Evolutionary conservation across 1,139 yeast species (phyloP).

Genomic region (Ogataea hybrid): DNA sequence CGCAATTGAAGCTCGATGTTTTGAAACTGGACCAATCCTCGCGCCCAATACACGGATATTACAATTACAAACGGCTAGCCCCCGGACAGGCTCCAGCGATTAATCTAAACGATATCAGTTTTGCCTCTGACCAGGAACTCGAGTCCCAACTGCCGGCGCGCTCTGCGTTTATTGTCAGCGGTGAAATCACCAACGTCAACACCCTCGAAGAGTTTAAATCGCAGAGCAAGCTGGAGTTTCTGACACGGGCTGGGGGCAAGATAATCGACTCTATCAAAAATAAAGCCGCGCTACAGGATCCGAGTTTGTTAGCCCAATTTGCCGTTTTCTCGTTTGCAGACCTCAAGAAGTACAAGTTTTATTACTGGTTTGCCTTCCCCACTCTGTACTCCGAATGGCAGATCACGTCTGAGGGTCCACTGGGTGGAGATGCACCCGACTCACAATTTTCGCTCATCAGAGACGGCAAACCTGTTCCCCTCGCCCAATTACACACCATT

Average conservation of each 20-base stretch:
- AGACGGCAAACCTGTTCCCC: no score
- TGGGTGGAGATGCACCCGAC: constrained; percentile 12
- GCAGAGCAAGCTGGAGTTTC: constrained; percentile 56
- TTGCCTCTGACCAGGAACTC: constrained; percentile 31
- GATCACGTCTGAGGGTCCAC: constrained; percentile 5
- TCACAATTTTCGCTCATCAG: constrained; percentile 4
- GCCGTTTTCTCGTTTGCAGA: constrained; percentile 75
- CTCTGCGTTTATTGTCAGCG: constrained; percentile 23
- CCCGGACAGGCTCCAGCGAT: constrained; percentile 44
- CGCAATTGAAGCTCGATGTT: constrained; percentile 64
- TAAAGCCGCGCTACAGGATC: constrained; percentile 36
- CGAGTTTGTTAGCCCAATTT: constrained; percentile 46
- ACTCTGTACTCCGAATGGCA: constrained; percentile 49
- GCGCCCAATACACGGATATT: constrained; percentile 40
- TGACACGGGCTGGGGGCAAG: constrained; percentile 44
- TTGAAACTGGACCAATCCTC: constrained; percentile 57
- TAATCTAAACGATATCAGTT: constrained; percentile 38
- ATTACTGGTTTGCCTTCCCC: constrained; percentile 89
- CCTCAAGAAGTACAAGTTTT: constrained; percentile 81
- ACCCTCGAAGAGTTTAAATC: constrained; percentile 82
- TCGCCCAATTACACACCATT: background rate
- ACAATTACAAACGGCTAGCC: constrained; percentile 43
- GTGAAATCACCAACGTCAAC: constrained; percentile 58
- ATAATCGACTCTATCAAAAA: constrained; percentile 32
- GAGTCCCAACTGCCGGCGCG: constrained; percentile 13